Evolutionary conservation across 805 yeast species (phyloP), one percentile per base, ranked within the genome.

Genomic region (Scheffersomyces coipomensis): DNA sequence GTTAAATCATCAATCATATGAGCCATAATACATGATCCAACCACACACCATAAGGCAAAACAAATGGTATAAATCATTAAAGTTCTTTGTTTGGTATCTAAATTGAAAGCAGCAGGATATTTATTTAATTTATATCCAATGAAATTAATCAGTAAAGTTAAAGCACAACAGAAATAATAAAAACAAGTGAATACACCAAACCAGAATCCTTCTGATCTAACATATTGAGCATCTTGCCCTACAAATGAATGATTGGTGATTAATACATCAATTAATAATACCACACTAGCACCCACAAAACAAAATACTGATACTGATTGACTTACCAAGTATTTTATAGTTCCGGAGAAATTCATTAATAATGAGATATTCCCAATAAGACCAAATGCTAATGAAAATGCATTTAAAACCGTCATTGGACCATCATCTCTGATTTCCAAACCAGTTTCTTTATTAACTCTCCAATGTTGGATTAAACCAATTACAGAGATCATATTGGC

Each of bases 401-500:
- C 65, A 57, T 88, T 89, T 34, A 87, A 56, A 0, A 69, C 72
- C 19, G 78, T 61, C 4, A 83, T 66, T 57, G 75, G 69, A 0
- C 48, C 33, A 35, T 76, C 81, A 39, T 61, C 68, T 2, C 44
- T 33, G 1, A 65, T 50, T 7, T 47, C 45, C 0, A 43, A 30
- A 0, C 62, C 60, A 0, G 56, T 46, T 3, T 45, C 46, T 3
- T 47, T 53, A 18, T 58, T 55, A 4, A 53, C 33, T 37, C 83
- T 58, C 96, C 96, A 88, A 34, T 73, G 69, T 40, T 84, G 82
- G 0, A 81, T 79, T 12, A 86, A 69, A 5, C 90, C 87, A 1
- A 85, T 80, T 4, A 85, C 67, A 0, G 91, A 83, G 30, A 81
- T 72, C 71, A 85, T 75, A 49, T 86, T 86, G 5, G 91, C 81